Base-by-base conservation (phyloP, 1,139 yeast genomes). In the Candida freyschussii region DNA sequence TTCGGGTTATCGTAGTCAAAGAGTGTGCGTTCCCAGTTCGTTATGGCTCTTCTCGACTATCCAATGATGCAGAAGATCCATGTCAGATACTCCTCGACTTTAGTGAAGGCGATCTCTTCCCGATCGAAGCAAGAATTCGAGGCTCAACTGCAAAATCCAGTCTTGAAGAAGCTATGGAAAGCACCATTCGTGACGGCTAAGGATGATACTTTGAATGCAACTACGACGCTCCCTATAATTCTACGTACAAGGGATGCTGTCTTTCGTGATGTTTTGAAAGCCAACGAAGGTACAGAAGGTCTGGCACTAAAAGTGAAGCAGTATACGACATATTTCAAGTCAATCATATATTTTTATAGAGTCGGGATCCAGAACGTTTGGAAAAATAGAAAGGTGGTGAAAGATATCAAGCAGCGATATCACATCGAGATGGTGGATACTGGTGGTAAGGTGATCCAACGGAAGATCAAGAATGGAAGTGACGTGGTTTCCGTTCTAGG, bases 311-410 rank as follows among this genome's bases (percentile, higher is more conserved):
- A 59, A 37, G 17, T 57, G 17, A 62, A 59, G 36, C 75, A 69
- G 44, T 52, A 53, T 17, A 44, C 52, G 7, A 57, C 57, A 0
- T 72, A 63, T 46, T 72, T 65, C 14, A 69, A 67, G 46, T 40
- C 57, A 1, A 41, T 72, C 30, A 48, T 65, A 21, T 43, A 45
- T 3, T 78, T 78, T 51, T 76, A 75, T 55, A 70, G 69, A 40
- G 47, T 53, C 0, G 85, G 84, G 2, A 61, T 75, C 3, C 44
- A 52, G 11, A 73, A 71, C 44, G 69, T 75, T 1, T 75, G 78
- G 76, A 56, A 59, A 27, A 63, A 69, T 29, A 49, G 53, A 20
- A 50, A 48, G 21, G 39, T 41, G 6, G 51, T 56, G 11, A 56
- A 50, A 7, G 21, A 37, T 5, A 33, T 69, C 23, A 50, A 50